Percentiles rank a stretch among this genome's conserved stretches.
These are phyloP conservation scores for Coccomyxa sp. DNA, from an alignment of 139 green algal species.

Conservation along the genomic window DNA sequence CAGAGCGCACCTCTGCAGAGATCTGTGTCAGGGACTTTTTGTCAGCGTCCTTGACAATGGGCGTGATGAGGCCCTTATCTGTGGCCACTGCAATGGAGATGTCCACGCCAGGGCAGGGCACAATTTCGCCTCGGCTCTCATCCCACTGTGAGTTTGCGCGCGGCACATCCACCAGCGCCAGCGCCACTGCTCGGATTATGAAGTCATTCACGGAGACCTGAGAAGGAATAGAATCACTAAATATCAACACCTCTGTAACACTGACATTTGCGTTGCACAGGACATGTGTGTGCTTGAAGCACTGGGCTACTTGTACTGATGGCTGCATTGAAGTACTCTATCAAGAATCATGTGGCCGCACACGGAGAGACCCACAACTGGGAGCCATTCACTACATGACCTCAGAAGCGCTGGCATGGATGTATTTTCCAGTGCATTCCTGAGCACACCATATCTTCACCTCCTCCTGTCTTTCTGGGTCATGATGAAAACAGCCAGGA, in stretches of 20 bases:
- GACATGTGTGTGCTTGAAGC: too few relatives aligned
- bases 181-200: constrained; percentile 79
- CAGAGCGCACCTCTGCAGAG: constrained; percentile 39
- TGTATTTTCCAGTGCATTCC: too few relatives aligned
- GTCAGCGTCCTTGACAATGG: constrained; percentile 70
- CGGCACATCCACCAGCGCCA: constrained; percentile 80
- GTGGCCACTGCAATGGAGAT: constrained; percentile 85
- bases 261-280: too few relatives aligned
- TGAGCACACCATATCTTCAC: not conserved
- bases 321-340: not conserved
- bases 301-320: not conserved
- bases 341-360: too few relatives aligned
- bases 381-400: too few relatives aligned
- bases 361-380: too few relatives aligned
- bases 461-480: not conserved
- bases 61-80: constrained; percentile 85
- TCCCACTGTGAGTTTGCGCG: constrained; percentile 57
- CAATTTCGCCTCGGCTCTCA: not conserved
- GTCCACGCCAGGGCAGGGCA: constrained; percentile 54
- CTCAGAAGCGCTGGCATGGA: too few relatives aligned
- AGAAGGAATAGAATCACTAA: not conserved
- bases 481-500: too few relatives aligned
- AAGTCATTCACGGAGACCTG: constrained; percentile 93
- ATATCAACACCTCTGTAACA: not conserved
- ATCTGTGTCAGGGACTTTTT: constrained; percentile 44